Conservation (phyloP, 495 filamentous ascomycete species). For the Haplographium delicatum region DNA sequence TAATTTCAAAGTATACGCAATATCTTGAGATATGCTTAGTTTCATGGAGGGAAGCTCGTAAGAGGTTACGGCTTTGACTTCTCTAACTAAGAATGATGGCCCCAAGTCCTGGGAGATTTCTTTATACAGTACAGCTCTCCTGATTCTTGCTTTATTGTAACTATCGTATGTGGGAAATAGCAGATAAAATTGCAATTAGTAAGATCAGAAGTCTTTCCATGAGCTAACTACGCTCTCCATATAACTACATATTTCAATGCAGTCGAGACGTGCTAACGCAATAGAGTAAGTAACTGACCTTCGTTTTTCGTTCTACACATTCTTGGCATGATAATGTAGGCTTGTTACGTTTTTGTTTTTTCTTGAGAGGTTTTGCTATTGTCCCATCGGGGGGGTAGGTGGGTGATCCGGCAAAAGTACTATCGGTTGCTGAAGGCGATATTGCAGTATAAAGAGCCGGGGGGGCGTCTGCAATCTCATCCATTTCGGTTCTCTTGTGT, state of each 20-base stretch:
- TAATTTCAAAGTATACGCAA: too few relatives aligned
- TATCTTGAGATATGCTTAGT: too few relatives aligned
- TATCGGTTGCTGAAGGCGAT: constrained; percentile 13
- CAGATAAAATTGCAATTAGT: too few relatives aligned
- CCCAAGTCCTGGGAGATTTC: too few relatives aligned
- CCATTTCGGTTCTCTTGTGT: not conserved
- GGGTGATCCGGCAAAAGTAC: constrained; percentile 11
- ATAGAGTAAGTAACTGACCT: constrained; percentile 38
- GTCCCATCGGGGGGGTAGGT: constrained; percentile 9
- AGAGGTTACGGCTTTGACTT: too few relatives aligned
- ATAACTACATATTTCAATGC: constrained; percentile 1
- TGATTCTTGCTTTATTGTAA: too few relatives aligned
- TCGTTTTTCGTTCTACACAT: constrained; percentile 67
- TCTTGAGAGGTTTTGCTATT: constrained; percentile 33
- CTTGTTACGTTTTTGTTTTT: constrained; percentile 72
- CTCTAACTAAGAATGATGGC: too few relatives aligned
- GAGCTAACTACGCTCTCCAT: not conserved
- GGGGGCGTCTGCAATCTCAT: constrained; percentile 2
- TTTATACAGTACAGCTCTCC: too few relatives aligned
- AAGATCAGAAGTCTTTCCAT: too few relatives aligned
- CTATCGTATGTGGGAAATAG: too few relatives aligned
- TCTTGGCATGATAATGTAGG: constrained; percentile 67
- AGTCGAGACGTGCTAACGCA: not conserved
- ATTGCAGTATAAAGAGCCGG: constrained; percentile 8
- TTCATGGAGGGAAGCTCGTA: too few relatives aligned